Evolutionary conservation across 208 protist species (phyloP), one percentile per base, ranked within the genome.

Genomic region (Trypanosoma scelopori): DNA sequence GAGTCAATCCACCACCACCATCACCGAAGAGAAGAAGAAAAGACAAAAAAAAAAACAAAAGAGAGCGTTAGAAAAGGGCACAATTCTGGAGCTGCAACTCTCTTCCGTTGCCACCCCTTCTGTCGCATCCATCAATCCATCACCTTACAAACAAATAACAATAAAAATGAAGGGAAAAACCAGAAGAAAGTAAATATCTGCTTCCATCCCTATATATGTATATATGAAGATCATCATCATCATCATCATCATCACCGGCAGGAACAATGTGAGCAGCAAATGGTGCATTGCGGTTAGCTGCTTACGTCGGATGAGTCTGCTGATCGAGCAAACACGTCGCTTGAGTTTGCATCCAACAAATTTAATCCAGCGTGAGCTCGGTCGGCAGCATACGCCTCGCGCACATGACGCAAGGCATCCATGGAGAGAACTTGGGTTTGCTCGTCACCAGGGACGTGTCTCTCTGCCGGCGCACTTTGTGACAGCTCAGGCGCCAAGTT

Each of bases 1-100:
- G 52, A 49, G 39, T 7, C 20, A 41, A 63, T 39, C 35, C 20
- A 41, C 4, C n/a, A 47, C 12, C 12, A 22, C 43, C 43, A 47
- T n/a, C 12, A 47, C 43, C 18, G 6, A 57, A 41, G 55, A 55
- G 46, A 20, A 66, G 43, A 67, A 45, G 41, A 67, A 57, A 56
- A 35, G 47, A 30, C 16, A 66, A 66, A 9, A 46, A 55, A 16
- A 57, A 55, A 27, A 50, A 47, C 15, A 66, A 55, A 57, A 46
- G 47, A 48, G 32, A 46, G 16, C 1, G 5, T 49, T 47, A 27
- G 7, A 27, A 65, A 32, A 22, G 45, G 5, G 22, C 3, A 42
- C 2, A 56, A 5, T 39, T 28, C 23, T 16, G 3, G 39, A 22
- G 0, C 43, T 9, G 41, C 32, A 37, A 37, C 9, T 9, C 32